Evolutionary conservation across 192 early-diverging fungal species (phyloP).

Genomic region (Lobulomyces angularis): DNA sequence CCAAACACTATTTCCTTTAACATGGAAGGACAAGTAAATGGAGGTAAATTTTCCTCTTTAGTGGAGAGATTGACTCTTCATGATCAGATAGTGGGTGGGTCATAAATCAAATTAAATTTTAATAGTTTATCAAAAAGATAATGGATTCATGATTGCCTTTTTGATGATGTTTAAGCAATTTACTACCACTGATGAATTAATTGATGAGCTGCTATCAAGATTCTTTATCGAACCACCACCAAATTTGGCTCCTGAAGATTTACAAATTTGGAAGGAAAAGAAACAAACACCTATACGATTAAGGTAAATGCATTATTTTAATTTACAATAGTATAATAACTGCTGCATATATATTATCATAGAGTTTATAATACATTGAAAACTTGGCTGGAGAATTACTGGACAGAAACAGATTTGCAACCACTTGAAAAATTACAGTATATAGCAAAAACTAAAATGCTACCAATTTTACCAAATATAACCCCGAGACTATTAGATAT

Average conservation of each 20-base stretch:
- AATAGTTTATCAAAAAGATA: conserved; percentile 40
- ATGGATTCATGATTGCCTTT: conserved; percentile 71
- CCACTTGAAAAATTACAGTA: no score
- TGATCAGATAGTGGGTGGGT: conserved; percentile 44
- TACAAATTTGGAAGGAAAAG: conserved; percentile 67
- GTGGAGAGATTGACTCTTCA: conserved; percentile 84
- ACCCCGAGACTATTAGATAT: no score
- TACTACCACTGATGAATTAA: conserved; percentile 58
- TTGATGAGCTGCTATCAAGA: conserved; percentile 54
- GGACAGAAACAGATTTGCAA: conserved; percentile 73
- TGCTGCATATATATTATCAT: not conserved
- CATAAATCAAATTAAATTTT: not conserved
- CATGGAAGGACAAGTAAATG: conserved; percentile 78
- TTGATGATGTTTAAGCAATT: conserved; percentile 87
- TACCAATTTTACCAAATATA: no score
- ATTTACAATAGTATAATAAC: not conserved
- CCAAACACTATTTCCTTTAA: conserved; percentile 67
- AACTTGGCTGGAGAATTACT: conserved; percentile 84
- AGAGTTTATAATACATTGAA: conserved; percentile 81
- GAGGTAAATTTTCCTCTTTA: conserved; percentile 74
- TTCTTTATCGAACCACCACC: conserved; percentile 64
- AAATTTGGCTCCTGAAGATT: conserved; percentile 46
- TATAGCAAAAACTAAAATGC: no score
- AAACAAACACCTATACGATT: conserved; percentile 77
- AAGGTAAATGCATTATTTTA: conserved; percentile 15